Evolutionary conservation across 768 basidiomycete genomes (phyloP).

Genomic region (Coprinopsis cinerea): DNA sequence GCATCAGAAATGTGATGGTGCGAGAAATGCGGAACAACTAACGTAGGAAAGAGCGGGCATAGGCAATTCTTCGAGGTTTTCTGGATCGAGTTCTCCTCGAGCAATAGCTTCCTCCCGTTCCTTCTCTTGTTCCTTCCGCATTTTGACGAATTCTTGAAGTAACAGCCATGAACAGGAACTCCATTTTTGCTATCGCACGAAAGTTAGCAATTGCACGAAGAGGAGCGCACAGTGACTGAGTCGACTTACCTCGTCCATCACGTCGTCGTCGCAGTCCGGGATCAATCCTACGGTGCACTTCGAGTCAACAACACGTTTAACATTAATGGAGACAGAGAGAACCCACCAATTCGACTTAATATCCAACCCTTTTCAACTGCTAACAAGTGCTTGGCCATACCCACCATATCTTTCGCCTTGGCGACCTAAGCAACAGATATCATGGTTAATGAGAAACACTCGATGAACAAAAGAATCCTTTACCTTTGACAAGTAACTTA

Average conservation of each 20-base stretch:
- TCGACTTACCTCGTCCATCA: conserved; percentile 84
- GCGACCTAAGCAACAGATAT: conserved; percentile 36
- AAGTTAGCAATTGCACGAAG: not conserved
- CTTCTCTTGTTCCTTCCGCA: conserved; percentile 44
- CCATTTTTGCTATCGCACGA: conserved; percentile 61
- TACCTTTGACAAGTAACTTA: conserved; percentile 69
- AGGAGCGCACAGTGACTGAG: conserved; percentile 5
- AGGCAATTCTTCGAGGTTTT: conserved; percentile 38
- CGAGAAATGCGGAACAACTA: conserved; percentile 12
- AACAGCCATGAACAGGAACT: conserved; percentile 78
- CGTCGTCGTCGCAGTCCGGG: conserved; percentile 76
- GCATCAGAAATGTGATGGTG: not conserved
- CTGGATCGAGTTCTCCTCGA: conserved; percentile 25
- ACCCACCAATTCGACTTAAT: conserved; percentile 63
- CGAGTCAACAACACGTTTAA: not conserved
- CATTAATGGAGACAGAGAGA: not conserved
- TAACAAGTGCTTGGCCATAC: conserved; percentile 59
- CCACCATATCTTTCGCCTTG: conserved; percentile 53
- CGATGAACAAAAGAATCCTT: not conserved
- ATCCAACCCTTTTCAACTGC: conserved; percentile 77
- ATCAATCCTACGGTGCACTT: conserved; percentile 44
- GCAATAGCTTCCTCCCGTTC: conserved; percentile 34
- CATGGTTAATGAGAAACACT: not conserved
- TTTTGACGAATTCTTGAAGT: conserved; percentile 64
- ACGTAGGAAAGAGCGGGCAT: conserved; percentile 65